phyloP scores from a whole-genome alignment of 352 stramenopile genomes.

The Globisporangium cylindrosporum region DNA sequence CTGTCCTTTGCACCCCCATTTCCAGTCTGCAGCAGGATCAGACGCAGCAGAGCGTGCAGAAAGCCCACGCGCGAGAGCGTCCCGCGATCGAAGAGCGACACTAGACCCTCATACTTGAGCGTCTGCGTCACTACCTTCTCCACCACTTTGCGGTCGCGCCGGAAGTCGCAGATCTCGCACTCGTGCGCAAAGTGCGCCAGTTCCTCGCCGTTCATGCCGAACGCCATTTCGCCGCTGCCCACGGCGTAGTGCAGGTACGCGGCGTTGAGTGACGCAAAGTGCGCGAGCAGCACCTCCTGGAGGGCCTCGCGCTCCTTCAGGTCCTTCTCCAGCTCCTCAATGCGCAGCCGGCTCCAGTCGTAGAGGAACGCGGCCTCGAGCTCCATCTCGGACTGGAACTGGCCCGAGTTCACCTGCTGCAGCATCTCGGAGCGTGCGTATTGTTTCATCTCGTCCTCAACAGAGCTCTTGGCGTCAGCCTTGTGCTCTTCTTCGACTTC shows the following conservation, averaged over 20 bases:
- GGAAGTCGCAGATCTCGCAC: conserved; percentile 44
- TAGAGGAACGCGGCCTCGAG: conserved; percentile 79
- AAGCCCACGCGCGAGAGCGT: conserved; percentile 69
- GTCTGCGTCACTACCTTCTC: conserved; percentile 44
- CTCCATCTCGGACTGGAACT: conserved; percentile 80
- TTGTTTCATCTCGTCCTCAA: conserved; percentile 50
- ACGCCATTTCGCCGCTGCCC: conserved; percentile 57
- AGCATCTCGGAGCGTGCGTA: conserved; percentile 69
- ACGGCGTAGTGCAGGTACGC: conserved; percentile 78
- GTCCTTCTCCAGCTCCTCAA: conserved; percentile 55
- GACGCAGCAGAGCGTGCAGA: conserved; percentile 55
- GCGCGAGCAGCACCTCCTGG: conserved; percentile 52
- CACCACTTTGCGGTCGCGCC: conserved; percentile 27
- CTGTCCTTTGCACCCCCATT: conserved; percentile 13
- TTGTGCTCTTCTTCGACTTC: background rate
- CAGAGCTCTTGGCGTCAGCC: conserved; percentile 12
- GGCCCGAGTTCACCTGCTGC: conserved; percentile 71
- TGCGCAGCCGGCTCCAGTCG: conserved; percentile 57
- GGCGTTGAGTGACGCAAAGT: conserved; percentile 53
- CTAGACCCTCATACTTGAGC: conserved; percentile 34
- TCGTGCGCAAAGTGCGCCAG: conserved; percentile 79
- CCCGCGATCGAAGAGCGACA: conserved; percentile 48
- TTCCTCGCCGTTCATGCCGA: conserved; percentile 65
- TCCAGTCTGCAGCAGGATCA: conserved; percentile 23
- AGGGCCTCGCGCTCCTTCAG: conserved; percentile 42